A percentile compares a stretch with the other conserved stretches of the same genome.
Conservation (phyloP, 2,329 filamentous ascomycete species). For the Penicillium concentricum region DNA sequence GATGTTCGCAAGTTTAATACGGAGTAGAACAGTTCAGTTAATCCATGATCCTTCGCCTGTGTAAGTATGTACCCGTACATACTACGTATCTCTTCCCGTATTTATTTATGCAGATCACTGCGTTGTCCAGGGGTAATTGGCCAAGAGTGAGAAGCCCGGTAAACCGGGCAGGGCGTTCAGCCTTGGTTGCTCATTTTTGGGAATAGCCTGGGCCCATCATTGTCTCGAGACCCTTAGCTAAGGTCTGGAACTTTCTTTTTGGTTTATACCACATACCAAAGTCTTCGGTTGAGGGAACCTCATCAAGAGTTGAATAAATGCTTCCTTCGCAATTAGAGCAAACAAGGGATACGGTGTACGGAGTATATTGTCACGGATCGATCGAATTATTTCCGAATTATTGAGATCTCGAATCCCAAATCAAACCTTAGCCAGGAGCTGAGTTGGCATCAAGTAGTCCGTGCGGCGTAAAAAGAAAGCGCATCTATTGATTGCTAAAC, state of each 20-base stretch:
- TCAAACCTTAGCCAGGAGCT: background rate
- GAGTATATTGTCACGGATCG: background rate
- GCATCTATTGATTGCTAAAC: background rate
- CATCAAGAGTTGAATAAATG: background rate
- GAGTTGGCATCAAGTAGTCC: background rate
- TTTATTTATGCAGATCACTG: background rate
- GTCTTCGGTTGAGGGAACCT: background rate
- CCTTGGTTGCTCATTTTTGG: background rate
- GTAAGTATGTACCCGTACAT: background rate
- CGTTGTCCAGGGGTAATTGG: background rate
- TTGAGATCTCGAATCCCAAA: background rate
- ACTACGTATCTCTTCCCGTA: background rate
- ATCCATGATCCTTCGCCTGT: background rate
- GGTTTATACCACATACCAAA: background rate
- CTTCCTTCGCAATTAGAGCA: background rate
- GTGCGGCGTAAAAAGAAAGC: background rate
- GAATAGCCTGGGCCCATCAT: background rate
- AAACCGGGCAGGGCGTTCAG: background rate
- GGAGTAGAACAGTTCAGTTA: background rate
- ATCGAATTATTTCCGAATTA: background rate
- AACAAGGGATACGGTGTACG: background rate
- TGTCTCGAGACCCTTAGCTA: background rate
- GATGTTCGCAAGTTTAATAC: background rate
- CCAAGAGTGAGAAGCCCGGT: background rate
- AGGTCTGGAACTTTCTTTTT: background rate